Evolutionary conservation across 2,329 filamentous ascomycete species (phyloP).

Genomic region (Colletotrichum sp.): DNA sequence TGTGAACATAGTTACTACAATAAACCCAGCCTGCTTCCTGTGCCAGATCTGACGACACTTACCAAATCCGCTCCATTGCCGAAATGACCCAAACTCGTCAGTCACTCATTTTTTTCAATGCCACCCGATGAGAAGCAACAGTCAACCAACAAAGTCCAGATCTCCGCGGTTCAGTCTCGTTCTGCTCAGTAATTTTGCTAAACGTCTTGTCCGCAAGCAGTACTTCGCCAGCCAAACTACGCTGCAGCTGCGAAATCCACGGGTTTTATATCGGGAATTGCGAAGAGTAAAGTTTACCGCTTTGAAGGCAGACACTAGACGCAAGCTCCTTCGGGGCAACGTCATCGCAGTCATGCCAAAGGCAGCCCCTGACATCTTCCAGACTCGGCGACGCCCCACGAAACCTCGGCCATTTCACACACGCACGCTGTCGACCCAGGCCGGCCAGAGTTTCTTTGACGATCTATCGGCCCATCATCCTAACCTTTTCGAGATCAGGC

Average conservation of each 20-base stretch:
- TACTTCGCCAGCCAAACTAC: background rate
- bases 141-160: background rate
- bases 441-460: background rate
- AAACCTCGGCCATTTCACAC: background rate
- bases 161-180: background rate
- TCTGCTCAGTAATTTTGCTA: background rate
- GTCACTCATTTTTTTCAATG: background rate
- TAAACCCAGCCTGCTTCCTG: background rate
- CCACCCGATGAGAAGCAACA: background rate
- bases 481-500: background rate
- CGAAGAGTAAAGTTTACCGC: background rate
- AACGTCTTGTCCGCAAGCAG: background rate
- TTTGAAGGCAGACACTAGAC: background rate
- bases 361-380: background rate
- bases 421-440: background rate
- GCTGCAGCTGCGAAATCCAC: background rate
- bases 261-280: background rate
- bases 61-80: background rate
- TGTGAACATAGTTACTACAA: background rate
- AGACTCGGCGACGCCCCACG: background rate
- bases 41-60: background rate
- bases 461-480: background rate
- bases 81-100: background rate
- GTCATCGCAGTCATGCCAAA: background rate
- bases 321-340: background rate